phyloP scores from a whole-genome alignment of 140 eudicot species.

The Oenanthe javanica region DNA sequence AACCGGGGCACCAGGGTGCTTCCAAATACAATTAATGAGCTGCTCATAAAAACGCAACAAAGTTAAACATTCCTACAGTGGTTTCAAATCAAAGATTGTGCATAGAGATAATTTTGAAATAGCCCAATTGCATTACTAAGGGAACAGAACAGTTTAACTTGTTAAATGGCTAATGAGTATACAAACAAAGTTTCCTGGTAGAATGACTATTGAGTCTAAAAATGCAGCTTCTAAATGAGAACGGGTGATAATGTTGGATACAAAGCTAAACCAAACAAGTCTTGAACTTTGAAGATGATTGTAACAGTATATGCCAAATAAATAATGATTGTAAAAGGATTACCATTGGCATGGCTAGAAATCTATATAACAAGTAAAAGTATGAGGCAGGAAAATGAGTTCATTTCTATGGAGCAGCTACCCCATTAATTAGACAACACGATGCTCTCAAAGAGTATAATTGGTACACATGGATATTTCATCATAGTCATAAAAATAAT shows the following conservation, averaged over 20 bases:
- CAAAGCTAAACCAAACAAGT: not conserved
- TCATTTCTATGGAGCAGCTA: not conserved
- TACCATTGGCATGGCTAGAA: not conserved
- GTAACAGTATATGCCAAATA: not conserved
- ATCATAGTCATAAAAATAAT: too few relatives aligned
- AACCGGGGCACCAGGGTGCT: conserved; percentile 62
- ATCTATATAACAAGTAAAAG: not conserved
- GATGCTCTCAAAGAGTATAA: not conserved
- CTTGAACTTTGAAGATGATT: not conserved
- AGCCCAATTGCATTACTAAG: not conserved
- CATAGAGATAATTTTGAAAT: not conserved
- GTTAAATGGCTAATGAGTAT: too few relatives aligned
- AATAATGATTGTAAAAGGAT: not conserved
- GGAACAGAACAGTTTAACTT: not conserved
- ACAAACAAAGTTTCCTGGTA: too few relatives aligned
- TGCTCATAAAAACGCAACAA: conserved; percentile 18
- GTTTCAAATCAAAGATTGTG: not conserved
- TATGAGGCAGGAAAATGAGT: not conserved
- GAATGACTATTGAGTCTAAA: not conserved
- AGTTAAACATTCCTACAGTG: not conserved
- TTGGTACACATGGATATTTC: not conserved
- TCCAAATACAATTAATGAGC: conserved; percentile 87
- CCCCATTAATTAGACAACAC: not conserved
- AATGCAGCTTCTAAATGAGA: not conserved
- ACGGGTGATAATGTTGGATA: not conserved